Conservation (phyloP, 228 moss, liverwort and hornwort species). For the Sphagnum magellanicum region DNA sequence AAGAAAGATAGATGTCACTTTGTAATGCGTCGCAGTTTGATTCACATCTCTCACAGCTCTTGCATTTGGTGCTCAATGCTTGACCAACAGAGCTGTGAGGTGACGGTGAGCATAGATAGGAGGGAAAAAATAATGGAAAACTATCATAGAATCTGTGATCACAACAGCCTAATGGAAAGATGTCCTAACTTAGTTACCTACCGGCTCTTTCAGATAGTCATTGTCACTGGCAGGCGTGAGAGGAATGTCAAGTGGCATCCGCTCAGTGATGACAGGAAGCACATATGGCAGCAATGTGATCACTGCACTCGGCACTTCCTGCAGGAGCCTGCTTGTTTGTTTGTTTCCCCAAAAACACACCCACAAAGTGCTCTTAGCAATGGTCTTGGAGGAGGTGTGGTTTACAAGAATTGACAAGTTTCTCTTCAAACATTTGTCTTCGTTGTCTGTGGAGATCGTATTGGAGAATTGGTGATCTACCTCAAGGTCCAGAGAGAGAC, state of each 20-base stretch:
- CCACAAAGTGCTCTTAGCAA: too few species aligned
- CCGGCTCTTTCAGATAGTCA: conserved; percentile 56
- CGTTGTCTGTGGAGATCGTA: background rate
- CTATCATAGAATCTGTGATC: too few species aligned
- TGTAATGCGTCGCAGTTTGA: too few species aligned
- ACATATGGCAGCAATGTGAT: conserved; percentile 76
- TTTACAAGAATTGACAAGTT: too few species aligned
- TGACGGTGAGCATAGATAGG: background rate
- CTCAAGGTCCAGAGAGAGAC: too few species aligned
- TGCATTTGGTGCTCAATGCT: too few species aligned
- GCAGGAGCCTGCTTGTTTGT: conserved; percentile 41
- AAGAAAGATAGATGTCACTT: too few species aligned
- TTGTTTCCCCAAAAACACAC: too few species aligned
- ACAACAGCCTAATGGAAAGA: background rate
- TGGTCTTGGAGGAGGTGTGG: too few species aligned
- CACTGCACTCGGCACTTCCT: conserved; percentile 60
- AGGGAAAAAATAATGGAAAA: background rate
- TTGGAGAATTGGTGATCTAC: background rate
- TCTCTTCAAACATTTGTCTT: background rate
- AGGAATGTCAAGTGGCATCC: conserved; percentile 81
- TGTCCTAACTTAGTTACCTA: conserved; percentile 14
- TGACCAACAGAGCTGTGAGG: too few species aligned
- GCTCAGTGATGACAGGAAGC: conserved; percentile 68
- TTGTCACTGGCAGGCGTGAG: conserved; percentile 56
- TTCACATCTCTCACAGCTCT: too few species aligned